These are phyloP conservation scores for Lachancea dasiensis DNA, from an alignment of 805 yeast species.

Conservation along the genomic window DNA sequence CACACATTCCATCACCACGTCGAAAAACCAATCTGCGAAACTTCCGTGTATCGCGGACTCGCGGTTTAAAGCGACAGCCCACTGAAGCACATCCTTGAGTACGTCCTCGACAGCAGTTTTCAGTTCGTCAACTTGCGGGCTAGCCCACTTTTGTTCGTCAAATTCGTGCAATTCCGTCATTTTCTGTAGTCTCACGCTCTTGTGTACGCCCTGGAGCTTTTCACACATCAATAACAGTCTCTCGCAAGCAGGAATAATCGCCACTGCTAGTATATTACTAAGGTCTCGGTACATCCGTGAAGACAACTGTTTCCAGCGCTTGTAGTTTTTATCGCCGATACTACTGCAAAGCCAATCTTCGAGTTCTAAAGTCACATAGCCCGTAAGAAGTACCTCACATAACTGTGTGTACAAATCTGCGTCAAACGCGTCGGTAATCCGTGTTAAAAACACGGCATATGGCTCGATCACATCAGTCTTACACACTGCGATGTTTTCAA, in stretches of 20 bases:
- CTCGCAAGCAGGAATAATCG: conserved; percentile 51
- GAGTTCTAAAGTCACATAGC: conserved; percentile 43
- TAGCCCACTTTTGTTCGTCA: neutral
- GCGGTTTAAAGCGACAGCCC: conserved; percentile 12
- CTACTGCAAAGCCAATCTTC: conserved; percentile 59
- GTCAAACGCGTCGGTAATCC: conserved; percentile 17
- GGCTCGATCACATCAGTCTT: conserved; percentile 18
- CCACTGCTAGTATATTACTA: conserved; percentile 42
- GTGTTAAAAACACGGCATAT: conserved; percentile 17
- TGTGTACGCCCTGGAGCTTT: conserved; percentile 12
- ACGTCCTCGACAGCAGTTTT: conserved; percentile 8
- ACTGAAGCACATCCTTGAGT: conserved; percentile 10
- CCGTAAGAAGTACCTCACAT: conserved; percentile 36
- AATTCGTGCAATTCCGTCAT: neutral
- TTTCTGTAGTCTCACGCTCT: conserved; percentile 10
- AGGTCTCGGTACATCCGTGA: conserved; percentile 45
- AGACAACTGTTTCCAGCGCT: conserved; percentile 48
- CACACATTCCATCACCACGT: conserved; percentile 15
- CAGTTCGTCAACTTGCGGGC: neutral
- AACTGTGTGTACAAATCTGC: conserved; percentile 32
- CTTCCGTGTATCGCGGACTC: conserved; percentile 13
- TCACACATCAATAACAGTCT: conserved; percentile 40
- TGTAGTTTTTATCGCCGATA: conserved; percentile 60
- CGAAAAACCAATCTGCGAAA: conserved; percentile 21
- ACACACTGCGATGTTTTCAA: conserved; percentile 18